Evolutionary conservation across 1,284 basidiomycete species (phyloP).

Genomic region (Wolfiporia cocos): DNA sequence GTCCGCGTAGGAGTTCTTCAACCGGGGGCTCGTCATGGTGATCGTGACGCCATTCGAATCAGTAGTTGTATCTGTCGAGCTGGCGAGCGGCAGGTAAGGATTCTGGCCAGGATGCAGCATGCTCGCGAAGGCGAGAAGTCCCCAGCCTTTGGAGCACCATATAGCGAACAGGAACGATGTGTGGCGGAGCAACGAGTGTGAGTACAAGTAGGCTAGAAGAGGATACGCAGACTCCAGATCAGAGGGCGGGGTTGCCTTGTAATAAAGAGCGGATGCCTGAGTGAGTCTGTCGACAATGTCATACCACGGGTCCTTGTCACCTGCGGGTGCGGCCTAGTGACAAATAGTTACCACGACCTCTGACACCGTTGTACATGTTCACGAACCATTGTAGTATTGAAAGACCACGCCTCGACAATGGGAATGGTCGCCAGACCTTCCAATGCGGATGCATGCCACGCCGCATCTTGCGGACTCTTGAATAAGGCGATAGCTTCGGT

Average conservation of each 20-base stretch:
- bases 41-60: constrained; percentile 6
- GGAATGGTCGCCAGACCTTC: constrained; percentile 78
- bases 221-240: constrained; percentile 55
- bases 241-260: constrained; percentile 41
- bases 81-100: constrained; percentile 44
- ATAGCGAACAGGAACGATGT: constrained; percentile 65
- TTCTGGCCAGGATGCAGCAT: constrained; percentile 62
- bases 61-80: constrained; percentile 28
- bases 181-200: constrained; percentile 61
- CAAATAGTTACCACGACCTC: constrained; percentile 30
- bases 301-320: constrained; percentile 57
- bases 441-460: constrained; percentile 84
- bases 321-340: constrained; percentile 18
- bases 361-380: constrained; percentile 11
- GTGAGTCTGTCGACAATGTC: constrained; percentile 64
- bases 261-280: constrained; percentile 60
- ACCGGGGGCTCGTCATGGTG: constrained; percentile 6
- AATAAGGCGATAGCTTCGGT: constrained; percentile 74
- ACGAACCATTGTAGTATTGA: constrained; percentile 66
- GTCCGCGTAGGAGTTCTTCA: constrained; percentile 32
- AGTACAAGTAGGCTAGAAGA: constrained; percentile 62
- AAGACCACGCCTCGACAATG: constrained; percentile 81
- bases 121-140: constrained; percentile 69
- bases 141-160: constrained; percentile 87
- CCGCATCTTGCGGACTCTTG: constrained; percentile 64